Conservation (phyloP, 2,329 filamentous ascomycete genomes). For the Arachnomyces sp. region DNA sequence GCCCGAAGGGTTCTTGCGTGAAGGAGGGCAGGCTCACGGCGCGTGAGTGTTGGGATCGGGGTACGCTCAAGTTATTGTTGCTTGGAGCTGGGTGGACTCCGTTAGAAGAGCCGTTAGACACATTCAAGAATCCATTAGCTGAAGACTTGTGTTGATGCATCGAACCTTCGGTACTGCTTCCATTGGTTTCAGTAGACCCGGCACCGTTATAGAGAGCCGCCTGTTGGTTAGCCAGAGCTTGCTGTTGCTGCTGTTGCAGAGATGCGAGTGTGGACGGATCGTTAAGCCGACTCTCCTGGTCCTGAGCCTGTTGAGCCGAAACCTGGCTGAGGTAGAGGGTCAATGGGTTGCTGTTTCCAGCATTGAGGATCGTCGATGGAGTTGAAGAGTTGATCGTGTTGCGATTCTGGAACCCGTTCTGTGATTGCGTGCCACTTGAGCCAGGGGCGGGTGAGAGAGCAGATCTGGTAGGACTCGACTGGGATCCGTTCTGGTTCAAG, state of each 20-base stretch:
- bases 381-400: slow-evolving; percentile 43
- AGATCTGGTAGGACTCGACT: slow-evolving; percentile 53
- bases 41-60: slow-evolving; percentile 59
- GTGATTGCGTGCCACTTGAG: slow-evolving; percentile 38
- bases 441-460: slow-evolving; percentile 46
- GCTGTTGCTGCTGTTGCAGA: slow-evolving; percentile 54
- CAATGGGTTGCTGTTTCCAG: slow-evolving; percentile 72
- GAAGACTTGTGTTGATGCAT: slow-evolving; percentile 52
- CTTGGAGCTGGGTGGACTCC: slow-evolving; percentile 69
- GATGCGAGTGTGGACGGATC: slow-evolving; percentile 34
- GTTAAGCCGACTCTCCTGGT: slow-evolving; percentile 49
- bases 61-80: slow-evolving; percentile 45
- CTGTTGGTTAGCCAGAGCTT: slow-evolving; percentile 63
- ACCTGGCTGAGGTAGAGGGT: slow-evolving; percentile 89
- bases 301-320: slow-evolving; percentile 50
- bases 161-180: slow-evolving; percentile 42
- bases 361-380: slow-evolving; percentile 68
- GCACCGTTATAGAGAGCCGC: slow-evolving; percentile 70
- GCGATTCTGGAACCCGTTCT: slow-evolving; percentile 52
- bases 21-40: slow-evolving; percentile 81
- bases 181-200: slow-evolving; percentile 55
- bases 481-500: slow-evolving; percentile 46
- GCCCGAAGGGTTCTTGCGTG: slow-evolving; percentile 50
- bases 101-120: slow-evolving; percentile 52
- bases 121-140: slow-evolving; percentile 52